Evolutionary conservation across 73 alveolate genomes (phyloP).

Genomic region (Tetrahymena elliotti): DNA sequence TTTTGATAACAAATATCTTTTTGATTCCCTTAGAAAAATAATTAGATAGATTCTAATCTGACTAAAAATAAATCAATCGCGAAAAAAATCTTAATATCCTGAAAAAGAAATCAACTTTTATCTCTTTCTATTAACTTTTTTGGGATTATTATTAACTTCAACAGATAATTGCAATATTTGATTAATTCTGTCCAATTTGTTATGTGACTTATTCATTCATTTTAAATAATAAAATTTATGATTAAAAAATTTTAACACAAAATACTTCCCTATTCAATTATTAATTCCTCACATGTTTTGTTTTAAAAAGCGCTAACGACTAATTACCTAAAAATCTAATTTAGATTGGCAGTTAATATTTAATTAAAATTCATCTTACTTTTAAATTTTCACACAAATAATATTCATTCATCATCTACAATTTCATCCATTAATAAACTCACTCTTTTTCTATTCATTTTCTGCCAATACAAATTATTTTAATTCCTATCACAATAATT

Average conservation of each 20-base stretch:
- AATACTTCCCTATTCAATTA: not conserved
- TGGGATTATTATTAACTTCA: not conserved
- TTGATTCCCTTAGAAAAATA: too few relatives aligned
- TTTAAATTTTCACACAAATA: too few relatives aligned
- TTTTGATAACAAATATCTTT: not conserved
- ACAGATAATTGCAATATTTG: not conserved
- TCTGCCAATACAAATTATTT: not conserved
- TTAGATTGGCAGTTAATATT: not conserved
- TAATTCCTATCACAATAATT: too few relatives aligned
- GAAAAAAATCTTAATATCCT: not conserved
- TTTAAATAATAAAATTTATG: too few relatives aligned
- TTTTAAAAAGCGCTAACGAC: not conserved
- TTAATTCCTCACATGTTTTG: not conserved
- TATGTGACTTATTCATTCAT: too few relatives aligned
- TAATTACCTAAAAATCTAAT: not conserved
- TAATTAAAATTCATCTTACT: too few relatives aligned
- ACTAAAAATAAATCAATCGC: not conserved
- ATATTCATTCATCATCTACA: too few relatives aligned
- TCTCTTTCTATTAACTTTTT: not conserved
- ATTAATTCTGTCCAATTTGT: not conserved
- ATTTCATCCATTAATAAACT: not conserved
- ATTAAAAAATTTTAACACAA: not conserved
- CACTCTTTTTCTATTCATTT: not conserved
- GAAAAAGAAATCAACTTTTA: not conserved
- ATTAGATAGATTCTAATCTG: not conserved